Percentiles rank a stretch among this genome's conserved stretches.
Conservation (phyloP, 1,284 basidiomycete genomes). For the Apiotrichum akiyoshidainum region DNA sequence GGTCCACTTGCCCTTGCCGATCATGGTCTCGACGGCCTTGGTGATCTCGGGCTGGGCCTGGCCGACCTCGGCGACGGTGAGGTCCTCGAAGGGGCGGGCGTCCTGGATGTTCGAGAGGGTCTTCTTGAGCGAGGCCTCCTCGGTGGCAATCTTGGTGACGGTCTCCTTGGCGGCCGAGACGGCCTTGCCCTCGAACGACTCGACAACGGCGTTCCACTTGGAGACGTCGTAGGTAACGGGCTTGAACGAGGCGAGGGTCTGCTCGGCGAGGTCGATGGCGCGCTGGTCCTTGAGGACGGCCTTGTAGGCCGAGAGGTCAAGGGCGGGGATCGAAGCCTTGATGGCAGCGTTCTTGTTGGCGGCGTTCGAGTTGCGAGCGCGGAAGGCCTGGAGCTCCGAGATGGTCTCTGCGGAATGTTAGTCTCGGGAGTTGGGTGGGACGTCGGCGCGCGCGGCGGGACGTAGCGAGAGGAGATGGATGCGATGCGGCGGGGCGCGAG, state of each 20-base stretch:
- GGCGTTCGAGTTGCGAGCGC: constrained; percentile 89
- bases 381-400: constrained; percentile 85
- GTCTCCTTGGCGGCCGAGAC: constrained; percentile 90
- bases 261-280: constrained; percentile 89
- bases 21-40: constrained; percentile 88
- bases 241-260: constrained; percentile 84
- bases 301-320: constrained; percentile 89
- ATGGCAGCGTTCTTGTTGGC: constrained; percentile 70
- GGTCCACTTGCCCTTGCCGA: constrained; percentile 98
- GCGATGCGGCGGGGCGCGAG: no score
- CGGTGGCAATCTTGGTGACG: constrained; percentile 83
- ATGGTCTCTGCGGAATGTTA: constrained; percentile 68
- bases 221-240: constrained; percentile 92
- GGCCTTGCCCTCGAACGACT: constrained; percentile 94
- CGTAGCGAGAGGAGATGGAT: no score
- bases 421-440: background rate
- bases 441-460: no score
- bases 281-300: constrained; percentile 87
- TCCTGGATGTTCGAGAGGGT: constrained; percentile 98
- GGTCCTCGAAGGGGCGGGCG: constrained; percentile 94
- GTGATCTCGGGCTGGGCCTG: constrained; percentile 88
- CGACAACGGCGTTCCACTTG: constrained; percentile 90
- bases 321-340: constrained; percentile 60
- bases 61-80: constrained; percentile 89
- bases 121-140: constrained; percentile 86